Evolutionary conservation across 2,329 filamentous ascomycete species (phyloP).

Genomic region (Colletotrichum higginsianum): DNA sequence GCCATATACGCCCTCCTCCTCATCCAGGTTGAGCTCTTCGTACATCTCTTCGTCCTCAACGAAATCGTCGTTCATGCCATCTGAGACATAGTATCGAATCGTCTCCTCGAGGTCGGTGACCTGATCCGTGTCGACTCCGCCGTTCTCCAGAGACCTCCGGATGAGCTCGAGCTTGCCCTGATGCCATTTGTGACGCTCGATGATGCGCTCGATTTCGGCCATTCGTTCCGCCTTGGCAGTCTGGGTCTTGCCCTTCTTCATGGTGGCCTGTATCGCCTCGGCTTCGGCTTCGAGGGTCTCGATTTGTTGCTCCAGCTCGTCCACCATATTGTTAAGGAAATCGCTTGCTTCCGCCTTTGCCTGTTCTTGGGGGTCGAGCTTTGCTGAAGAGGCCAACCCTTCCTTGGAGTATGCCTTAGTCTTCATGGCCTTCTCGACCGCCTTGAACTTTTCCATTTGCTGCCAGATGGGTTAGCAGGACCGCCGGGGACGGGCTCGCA

Average conservation of each 20-base stretch:
- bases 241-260: conserved; percentile 97
- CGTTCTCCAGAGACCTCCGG: conserved; percentile 91
- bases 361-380: conserved; percentile 97
- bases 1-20: conserved; percentile 91
- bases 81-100: conserved; percentile 95
- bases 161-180: conserved; percentile 93
- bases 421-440: conserved; percentile 99
- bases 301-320: conserved; percentile 94
- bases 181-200: conserved; percentile 97
- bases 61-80: conserved; percentile 90
- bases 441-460: conserved; percentile 99
- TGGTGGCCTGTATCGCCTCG: conserved; percentile 86
- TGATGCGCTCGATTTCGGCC: conserved; percentile 85
- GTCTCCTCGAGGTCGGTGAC: conserved; percentile 91
- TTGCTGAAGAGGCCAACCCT: conserved; percentile 89
- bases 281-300: conserved; percentile 92
- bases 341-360: conserved; percentile 91
- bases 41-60: conserved; percentile 96
- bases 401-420: conserved; percentile 99
- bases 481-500: conserved; percentile 39
- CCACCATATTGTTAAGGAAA: conserved; percentile 88
- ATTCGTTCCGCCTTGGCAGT: conserved; percentile 87
- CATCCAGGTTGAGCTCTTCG: conserved; percentile 91
- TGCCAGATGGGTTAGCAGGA: conserved; percentile 55
- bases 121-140: conserved; percentile 87